Percentiles rank a stretch among this genome's conserved stretches.
Conservation (phyloP, 768 basidiomycete species). For the Calocybe gangraenosa region DNA sequence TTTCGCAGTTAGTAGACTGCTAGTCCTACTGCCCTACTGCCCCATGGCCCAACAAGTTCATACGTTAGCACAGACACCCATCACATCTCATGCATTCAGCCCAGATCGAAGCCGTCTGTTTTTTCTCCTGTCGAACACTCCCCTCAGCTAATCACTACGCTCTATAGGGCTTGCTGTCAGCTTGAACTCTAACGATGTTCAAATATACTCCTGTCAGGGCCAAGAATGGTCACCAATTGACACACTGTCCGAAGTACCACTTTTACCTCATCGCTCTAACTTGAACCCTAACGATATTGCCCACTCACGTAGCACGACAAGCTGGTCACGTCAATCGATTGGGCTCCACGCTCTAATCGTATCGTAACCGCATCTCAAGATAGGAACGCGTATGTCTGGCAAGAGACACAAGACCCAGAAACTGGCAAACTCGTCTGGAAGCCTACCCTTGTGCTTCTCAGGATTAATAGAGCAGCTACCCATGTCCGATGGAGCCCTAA, state of each 20-base stretch:
- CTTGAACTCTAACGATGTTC: slow-evolving; percentile 84
- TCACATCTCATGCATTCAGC: slow-evolving; percentile 90
- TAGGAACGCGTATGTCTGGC: slow-evolving; percentile 98
- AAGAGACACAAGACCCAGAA: slow-evolving; percentile 66
- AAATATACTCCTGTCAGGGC: slow-evolving; percentile 69
- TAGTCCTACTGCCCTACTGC: slow-evolving; percentile 57
- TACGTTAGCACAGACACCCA: slow-evolving; percentile 74
- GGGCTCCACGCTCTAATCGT: slow-evolving; percentile 95
- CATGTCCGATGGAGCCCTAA: slow-evolving; percentile 94
- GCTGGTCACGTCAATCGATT: slow-evolving; percentile 95
- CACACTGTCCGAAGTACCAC: slow-evolving; percentile 77
- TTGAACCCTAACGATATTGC: not conserved
- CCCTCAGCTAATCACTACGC: slow-evolving; percentile 3
- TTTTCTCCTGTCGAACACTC: not conserved
- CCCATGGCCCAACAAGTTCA: slow-evolving; percentile 69
- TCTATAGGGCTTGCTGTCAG: slow-evolving; percentile 82
- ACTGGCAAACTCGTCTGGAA: slow-evolving; percentile 82
- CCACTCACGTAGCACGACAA: slow-evolving; percentile 79
- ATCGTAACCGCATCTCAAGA: slow-evolving; percentile 99
- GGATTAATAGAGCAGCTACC: slow-evolving; percentile 95
- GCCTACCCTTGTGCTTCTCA: slow-evolving; percentile 91
- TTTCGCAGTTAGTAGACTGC: slow-evolving; percentile 75
- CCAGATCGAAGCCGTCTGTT: slow-evolving; percentile 80
- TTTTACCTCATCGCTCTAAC: not conserved
- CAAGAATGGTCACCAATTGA: slow-evolving; percentile 68